Evolutionary conservation across 257 asterid species (phyloP).

Genomic region (Forsythia suspensa): DNA sequence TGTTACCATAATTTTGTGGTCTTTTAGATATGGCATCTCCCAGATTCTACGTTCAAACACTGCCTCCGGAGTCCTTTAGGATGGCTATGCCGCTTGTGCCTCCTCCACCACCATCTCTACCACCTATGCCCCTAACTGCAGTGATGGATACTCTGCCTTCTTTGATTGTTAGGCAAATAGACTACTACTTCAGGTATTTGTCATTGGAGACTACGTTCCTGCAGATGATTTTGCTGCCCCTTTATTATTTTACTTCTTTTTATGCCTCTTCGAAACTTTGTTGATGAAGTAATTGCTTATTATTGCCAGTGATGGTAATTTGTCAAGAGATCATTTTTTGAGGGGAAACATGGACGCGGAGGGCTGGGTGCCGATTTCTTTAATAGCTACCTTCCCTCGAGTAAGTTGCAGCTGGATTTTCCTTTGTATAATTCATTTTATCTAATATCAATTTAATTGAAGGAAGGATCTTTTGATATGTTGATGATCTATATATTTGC

Average conservation of each 20-base stretch:
- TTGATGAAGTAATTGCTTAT: not conserved
- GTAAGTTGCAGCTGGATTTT: constrained; percentile 29
- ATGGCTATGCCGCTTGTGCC: constrained; percentile 29
- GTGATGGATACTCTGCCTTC: constrained; percentile 31
- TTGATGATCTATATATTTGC: not conserved
- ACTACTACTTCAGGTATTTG: constrained; percentile 46
- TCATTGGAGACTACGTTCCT: not conserved
- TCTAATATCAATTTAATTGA: not conserved
- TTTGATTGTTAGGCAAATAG: constrained; percentile 37
- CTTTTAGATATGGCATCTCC: constrained; percentile 23
- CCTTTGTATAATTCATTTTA: not conserved
- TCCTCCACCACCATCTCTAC: constrained; percentile 29
- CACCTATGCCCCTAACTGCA: constrained; percentile 16
- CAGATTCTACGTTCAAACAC: constrained; percentile 21
- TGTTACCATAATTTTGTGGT: not conserved
- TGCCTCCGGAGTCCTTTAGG: constrained; percentile 31
- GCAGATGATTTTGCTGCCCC: not conserved
- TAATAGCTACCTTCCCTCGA: constrained; percentile 44
- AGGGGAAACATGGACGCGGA: constrained; percentile 42
- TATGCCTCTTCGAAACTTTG: not conserved
- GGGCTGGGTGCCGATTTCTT: constrained; percentile 44
- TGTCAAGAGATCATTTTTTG: constrained; percentile 36
- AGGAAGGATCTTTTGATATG: not conserved
- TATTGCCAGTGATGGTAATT: constrained; percentile 37
- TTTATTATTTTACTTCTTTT: not conserved